Evolutionary conservation across 306 rosid genomes (phyloP), one percentile per base, ranked within the genome.

Genomic region (Sindora glabra): DNA sequence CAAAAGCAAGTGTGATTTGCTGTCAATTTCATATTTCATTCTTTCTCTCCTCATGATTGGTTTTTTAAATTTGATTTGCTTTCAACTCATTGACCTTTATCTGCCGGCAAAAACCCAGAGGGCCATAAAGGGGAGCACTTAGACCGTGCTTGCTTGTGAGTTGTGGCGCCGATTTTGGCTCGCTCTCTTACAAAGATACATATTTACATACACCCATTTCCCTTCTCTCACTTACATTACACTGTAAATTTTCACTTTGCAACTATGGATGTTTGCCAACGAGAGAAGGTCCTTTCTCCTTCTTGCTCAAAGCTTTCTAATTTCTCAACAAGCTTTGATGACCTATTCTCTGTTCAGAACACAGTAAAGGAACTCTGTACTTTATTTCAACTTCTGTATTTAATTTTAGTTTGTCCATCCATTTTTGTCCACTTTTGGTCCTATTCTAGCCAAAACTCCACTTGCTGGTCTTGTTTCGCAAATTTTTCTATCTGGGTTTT

Each of bases 101-200:
- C 87, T 86, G 95, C 95, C 95, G 95, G 83, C 90, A 86, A 56
- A 83, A 73, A 73, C 59, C 73, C 33, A n/a, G 56, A 80, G 76
- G 52, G 56, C 70, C 77, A 56, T 67, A 73, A 78, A 71, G 68
- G 51, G 51, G 64, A 3, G 78, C 61, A 54, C 77, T 36, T 22
- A 73, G 59, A 56, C n/a, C n/a, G n/a, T n/a, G n/a, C n/a, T n/a
- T n/a, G n/a, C n/a, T n/a, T n/a, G 3, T 4, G 42, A 34, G 76
- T 29, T 41, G 65, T 48, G 57, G 59, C 49, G 50, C 74, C 62
- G n/a, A 23, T 52, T 47, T 51, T 70, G 29, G 18, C 46, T n/a
- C n/a, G 47, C 55, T 40, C 15, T 17, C 10, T 41, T n/a, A n/a
- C n/a, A n/a, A n/a, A n/a, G n/a, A n/a, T n/a, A n/a, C n/a, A n/a